These are phyloP conservation scores for Sordariomycetes sp. DNA, from an alignment of 2,329 filamentous ascomycete species.

Conservation along the genomic window DNA sequence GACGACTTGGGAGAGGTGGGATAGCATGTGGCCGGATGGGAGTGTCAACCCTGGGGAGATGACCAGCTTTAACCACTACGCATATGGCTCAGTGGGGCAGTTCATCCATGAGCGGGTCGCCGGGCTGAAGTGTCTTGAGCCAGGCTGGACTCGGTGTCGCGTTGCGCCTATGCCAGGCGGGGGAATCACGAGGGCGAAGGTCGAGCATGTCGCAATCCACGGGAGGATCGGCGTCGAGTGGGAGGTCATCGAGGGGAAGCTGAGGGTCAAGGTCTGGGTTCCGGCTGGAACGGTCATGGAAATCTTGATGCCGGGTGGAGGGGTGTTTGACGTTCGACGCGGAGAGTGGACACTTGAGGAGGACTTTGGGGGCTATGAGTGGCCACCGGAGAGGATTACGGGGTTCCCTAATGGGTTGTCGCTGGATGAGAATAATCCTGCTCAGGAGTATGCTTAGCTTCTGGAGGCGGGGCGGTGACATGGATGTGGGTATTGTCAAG, in stretches of 20 bases:
- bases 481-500: too few species aligned
- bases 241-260: background rate
- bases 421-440: background rate
- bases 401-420: background rate
- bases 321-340: background rate
- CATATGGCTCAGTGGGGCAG: constrained; percentile 19
- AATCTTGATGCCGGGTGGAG: background rate
- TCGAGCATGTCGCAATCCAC: background rate
- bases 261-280: background rate
- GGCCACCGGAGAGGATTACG: background rate
- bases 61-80: constrained; percentile 37
- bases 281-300: background rate
- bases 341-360: background rate
- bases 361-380: background rate
- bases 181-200: background rate
- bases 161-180: background rate
- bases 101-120: background rate
- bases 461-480: too few species aligned
- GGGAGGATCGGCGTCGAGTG: background rate
- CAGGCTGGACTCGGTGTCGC: background rate
- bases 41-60: constrained; percentile 29
- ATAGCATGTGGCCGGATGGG: constrained; percentile 28
- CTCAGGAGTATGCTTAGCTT: too few species aligned
- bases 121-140: background rate
- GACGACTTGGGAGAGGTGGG: constrained; percentile 38